phyloP scores from a whole-genome alignment of 257 asterid species.

The Solanum pennellii region DNA sequence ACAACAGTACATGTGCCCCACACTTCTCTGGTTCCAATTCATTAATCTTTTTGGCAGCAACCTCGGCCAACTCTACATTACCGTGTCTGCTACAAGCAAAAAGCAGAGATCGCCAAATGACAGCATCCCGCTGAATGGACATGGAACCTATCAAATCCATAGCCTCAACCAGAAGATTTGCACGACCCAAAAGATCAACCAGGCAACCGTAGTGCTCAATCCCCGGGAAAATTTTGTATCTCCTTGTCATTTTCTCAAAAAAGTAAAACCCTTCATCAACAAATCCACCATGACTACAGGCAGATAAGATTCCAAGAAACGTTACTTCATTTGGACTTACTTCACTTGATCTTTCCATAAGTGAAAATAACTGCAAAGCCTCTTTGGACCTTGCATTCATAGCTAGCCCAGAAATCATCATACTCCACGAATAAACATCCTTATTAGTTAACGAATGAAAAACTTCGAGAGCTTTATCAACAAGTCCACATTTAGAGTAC shows the following conservation, averaged over 20 bases:
- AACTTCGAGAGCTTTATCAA: conserved; percentile 6
- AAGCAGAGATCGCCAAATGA: conserved; percentile 13
- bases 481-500: conserved; percentile 4
- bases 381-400: neutral
- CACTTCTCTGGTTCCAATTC: conserved; percentile 5
- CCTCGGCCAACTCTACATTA: conserved; percentile 1
- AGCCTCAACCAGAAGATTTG: conserved; percentile 7
- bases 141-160: neutral
- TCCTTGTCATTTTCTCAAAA: neutral
- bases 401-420: conserved; percentile 6
- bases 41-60: neutral
- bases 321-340: conserved; percentile 5
- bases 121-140: neutral
- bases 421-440: conserved; percentile 9
- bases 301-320: conserved; percentile 6
- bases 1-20: conserved; percentile 4
- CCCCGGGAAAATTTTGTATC: neutral
- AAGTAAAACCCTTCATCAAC: conserved; percentile 1
- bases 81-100: conserved; percentile 3
- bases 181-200: conserved; percentile 11
- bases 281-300: conserved; percentile 6
- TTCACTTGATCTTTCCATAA: neutral
- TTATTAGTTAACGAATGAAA: neutral
- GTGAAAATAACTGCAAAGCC: neutral
- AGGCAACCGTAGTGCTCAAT: neutral